Percentiles rank a stretch among this genome's conserved stretches.
Conservation (phyloP, 1,139 yeast genomes). For the Diutina pseudorugosa region DNA sequence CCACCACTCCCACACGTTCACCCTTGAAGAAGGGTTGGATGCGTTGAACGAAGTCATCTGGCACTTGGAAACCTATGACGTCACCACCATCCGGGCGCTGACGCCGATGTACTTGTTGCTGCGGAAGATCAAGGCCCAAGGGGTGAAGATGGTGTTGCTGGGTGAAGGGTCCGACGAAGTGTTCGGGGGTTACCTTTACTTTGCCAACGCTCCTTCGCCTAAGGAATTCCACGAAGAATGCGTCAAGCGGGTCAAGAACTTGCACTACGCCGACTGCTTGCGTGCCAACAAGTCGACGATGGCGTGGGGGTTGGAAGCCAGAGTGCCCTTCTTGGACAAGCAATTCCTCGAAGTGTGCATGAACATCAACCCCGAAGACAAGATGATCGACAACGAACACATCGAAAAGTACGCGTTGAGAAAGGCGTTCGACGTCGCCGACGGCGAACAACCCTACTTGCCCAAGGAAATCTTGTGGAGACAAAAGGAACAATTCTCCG, state of each 20-base stretch:
- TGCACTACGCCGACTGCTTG: slow-evolving; percentile 92
- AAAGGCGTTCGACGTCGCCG: slow-evolving; percentile 88
- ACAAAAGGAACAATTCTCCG: slow-evolving; percentile 98
- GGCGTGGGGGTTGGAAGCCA: slow-evolving; percentile 99
- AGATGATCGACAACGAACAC: slow-evolving; percentile 62
- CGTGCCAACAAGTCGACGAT: slow-evolving; percentile 98
- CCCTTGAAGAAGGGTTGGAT: slow-evolving; percentile 91
- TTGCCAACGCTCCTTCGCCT: slow-evolving; percentile 91
- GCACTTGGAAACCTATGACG: slow-evolving; percentile 96
- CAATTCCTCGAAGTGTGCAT: slow-evolving; percentile 83
- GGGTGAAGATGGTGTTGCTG: slow-evolving; percentile 96
- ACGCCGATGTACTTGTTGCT: slow-evolving; percentile 97
- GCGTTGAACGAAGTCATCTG: slow-evolving; percentile 89
- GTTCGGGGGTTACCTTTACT: slow-evolving; percentile 96
- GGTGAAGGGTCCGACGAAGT: slow-evolving; percentile 99
- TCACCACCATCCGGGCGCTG: slow-evolving; percentile 96
- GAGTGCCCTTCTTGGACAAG: slow-evolving; percentile 97
- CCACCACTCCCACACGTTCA: slow-evolving; percentile 96
- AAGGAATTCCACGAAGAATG: slow-evolving; percentile 90
- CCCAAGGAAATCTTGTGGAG: slow-evolving; percentile 97
- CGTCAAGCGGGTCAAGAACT: slow-evolving; percentile 91
- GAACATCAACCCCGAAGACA: slow-evolving; percentile 91
- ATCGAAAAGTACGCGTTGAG: slow-evolving; percentile 93
- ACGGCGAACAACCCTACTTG: slow-evolving; percentile 55
- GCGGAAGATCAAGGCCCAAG: slow-evolving; percentile 97